A percentile compares a stretch with the other conserved stretches of the same genome.
Evolutionary conservation across 148 eudicot genomes (phyloP).

Genomic region (Polygonum aviculare): DNA sequence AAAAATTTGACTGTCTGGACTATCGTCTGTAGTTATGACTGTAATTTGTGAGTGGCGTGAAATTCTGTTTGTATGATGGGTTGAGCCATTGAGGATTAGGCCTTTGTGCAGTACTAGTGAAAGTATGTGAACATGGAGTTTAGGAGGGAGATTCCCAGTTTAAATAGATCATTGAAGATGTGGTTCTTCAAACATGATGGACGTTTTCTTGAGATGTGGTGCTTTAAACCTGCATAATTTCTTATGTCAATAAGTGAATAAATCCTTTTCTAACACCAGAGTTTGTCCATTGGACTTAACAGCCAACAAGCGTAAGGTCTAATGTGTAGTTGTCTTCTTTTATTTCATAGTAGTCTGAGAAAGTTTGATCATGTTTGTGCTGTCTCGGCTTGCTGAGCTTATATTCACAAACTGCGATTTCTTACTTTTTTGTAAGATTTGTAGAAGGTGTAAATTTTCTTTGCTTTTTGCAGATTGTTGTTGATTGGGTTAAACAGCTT

Average conservation of each 20-base stretch:
- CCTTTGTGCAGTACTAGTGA: too few species aligned
- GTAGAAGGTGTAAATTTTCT: background rate
- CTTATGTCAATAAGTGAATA: background rate
- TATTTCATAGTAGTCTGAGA: background rate
- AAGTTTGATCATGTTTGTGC: background rate
- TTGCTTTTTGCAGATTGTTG: conserved; percentile 46
- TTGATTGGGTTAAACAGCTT: conserved; percentile 79
- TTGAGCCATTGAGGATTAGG: too few species aligned
- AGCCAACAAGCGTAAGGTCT: background rate
- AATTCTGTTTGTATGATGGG: too few species aligned
- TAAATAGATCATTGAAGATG: too few species aligned
- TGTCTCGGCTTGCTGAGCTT: background rate
- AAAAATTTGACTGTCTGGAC: background rate
- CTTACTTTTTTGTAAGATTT: background rate
- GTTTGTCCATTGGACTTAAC: background rate
- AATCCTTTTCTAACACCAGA: background rate
- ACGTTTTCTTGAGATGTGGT: too few species aligned
- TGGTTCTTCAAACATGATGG: too few species aligned
- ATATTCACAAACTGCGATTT: background rate
- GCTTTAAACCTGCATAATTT: background rate
- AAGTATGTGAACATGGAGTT: too few species aligned
- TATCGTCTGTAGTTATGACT: background rate
- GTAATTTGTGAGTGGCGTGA: too few species aligned
- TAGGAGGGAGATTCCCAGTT: too few species aligned
- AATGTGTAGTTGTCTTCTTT: background rate